These are phyloP conservation scores for Citropsis articulata DNA, from an alignment of 345 rosid species.

Conservation along the genomic window DNA sequence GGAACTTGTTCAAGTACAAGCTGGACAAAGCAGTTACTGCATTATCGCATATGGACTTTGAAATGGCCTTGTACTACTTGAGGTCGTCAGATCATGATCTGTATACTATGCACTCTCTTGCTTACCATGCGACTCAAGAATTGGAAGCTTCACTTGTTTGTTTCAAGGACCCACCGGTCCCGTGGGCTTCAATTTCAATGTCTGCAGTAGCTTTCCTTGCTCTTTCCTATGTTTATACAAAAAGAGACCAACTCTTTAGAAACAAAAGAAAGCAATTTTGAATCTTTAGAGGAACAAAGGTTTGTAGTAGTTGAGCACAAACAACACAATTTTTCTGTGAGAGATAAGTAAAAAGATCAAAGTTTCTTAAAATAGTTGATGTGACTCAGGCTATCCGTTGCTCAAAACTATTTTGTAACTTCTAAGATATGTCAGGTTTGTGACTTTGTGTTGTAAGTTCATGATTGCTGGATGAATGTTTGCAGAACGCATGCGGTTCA, in stretches of 20 bases:
- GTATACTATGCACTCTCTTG: conserved; percentile 72
- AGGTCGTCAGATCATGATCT: conserved; percentile 87
- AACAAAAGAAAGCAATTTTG: conserved; percentile 95
- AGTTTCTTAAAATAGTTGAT: conserved; percentile 18
- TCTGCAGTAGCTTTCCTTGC: conserved; percentile 56
- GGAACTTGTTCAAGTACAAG: conserved; percentile 86
- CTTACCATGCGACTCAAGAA: conserved; percentile 75
- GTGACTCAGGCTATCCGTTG: background rate
- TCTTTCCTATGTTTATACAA: conserved; percentile 50
- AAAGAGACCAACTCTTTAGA: conserved; percentile 65
- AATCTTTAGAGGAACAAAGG: conserved; percentile 29
- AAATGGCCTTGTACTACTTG: conserved; percentile 74
- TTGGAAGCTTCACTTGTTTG: conserved; percentile 87
- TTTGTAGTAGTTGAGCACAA: conserved; percentile 38
- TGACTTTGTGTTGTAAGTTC: conserved; percentile 8
- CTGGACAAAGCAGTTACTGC: conserved; percentile 82
- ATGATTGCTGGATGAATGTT: conserved; percentile 12
- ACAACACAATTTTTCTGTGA: conserved; percentile 21
- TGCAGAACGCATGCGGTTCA: background rate
- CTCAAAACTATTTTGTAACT: background rate
- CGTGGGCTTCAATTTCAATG: conserved; percentile 66
- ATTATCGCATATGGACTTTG: conserved; percentile 76
- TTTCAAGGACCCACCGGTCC: conserved; percentile 95
- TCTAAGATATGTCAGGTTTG: background rate
- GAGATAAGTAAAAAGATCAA: conserved; percentile 7